Evolutionary conservation across 805 yeast genomes (phyloP), one percentile per base, ranked within the genome.

Genomic region (Debaryomyces tyrocola): DNA sequence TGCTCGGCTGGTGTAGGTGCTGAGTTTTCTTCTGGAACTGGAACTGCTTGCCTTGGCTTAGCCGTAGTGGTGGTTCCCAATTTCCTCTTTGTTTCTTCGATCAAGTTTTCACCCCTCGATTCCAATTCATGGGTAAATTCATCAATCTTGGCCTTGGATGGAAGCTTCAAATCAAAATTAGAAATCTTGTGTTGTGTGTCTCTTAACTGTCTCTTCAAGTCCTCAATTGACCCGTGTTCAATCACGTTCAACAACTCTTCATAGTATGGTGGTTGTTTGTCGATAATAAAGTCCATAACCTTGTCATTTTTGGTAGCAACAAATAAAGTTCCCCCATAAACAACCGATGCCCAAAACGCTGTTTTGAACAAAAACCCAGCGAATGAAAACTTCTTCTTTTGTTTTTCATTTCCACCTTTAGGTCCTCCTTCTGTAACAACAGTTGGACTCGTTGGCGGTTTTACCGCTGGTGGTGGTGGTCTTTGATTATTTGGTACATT

Each of bases 281-380:
- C 77, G 46, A 70, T 67, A 34, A 73, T 74, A 50, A 70, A 70
- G 54, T 72, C 76, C 72, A 71, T 63, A 12, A 72, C 75, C 43
- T 59, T 62, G 41, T 73, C 77, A 52, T 64, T 71, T 54, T 70
- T 73, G 46, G 77, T 70, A 42, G 77, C 76, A 34, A 52, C 67
- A 46, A 53, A 73, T 49, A 72, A 57, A 11, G 74, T 63, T 18
- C 70, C 69, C 2, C 76, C 78, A 47, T 72, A 72, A 6, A 54
- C 57, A 14, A 64, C 58, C 7, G 69, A 49, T 6, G 64, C 61
- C 20, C 59, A 43, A 8, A 66, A 46, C 10, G 63, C 51, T 11
- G 69, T 54, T 41, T 61, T 64, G 53, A 70, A 54, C 39, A 72
- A 47, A 37, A 69, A 60, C 3, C 65, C 60, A 24, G 61, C 45